A percentile compares a stretch with the other conserved stretches of the same genome.
Evolutionary conservation across 805 yeast genomes (phyloP).

Genomic region (Candida schatavii): DNA sequence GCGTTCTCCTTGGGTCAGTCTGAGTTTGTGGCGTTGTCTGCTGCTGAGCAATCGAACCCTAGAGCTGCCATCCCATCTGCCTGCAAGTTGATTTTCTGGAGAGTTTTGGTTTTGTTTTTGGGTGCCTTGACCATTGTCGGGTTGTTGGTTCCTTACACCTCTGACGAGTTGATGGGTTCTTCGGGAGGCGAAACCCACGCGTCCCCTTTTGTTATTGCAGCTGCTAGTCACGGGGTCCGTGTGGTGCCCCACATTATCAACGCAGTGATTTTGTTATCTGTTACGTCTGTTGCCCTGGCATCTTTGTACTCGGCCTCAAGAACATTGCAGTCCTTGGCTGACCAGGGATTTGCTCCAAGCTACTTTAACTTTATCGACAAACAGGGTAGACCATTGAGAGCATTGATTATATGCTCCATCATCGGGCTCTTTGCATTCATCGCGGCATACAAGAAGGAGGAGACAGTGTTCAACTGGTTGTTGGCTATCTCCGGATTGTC

Average conservation of each 20-base stretch:
- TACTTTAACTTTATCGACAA: conserved; percentile 40
- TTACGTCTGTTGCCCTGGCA: conserved; percentile 42
- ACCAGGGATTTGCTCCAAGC: conserved; percentile 40
- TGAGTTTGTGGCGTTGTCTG: conserved; percentile 31
- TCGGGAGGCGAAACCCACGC: conserved; percentile 24
- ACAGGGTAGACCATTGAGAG: conserved; percentile 40
- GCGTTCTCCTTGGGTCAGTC: conserved; percentile 33
- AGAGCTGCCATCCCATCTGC: conserved; percentile 23
- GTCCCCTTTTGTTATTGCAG: conserved; percentile 43
- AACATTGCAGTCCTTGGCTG: conserved; percentile 41
- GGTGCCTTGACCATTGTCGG: conserved; percentile 27
- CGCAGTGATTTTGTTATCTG: conserved; percentile 39
- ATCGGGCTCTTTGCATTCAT: conserved; percentile 38
- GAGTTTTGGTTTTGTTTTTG: conserved; percentile 25
- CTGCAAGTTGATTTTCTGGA: conserved; percentile 24
- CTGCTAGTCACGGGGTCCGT: conserved; percentile 35
- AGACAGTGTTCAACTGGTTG: conserved; percentile 39
- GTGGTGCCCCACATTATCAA: conserved; percentile 42
- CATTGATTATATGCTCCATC: conserved; percentile 31
- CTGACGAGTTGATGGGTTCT: conserved; percentile 24
- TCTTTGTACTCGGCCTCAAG: conserved; percentile 43
- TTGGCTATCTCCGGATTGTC: conserved; percentile 42
- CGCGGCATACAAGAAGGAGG: conserved; percentile 39
- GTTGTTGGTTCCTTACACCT: conserved; percentile 24
- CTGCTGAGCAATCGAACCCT: conserved; percentile 26